Conservation (phyloP, 257 asterid species). For the Solanum bukasovii region DNA sequence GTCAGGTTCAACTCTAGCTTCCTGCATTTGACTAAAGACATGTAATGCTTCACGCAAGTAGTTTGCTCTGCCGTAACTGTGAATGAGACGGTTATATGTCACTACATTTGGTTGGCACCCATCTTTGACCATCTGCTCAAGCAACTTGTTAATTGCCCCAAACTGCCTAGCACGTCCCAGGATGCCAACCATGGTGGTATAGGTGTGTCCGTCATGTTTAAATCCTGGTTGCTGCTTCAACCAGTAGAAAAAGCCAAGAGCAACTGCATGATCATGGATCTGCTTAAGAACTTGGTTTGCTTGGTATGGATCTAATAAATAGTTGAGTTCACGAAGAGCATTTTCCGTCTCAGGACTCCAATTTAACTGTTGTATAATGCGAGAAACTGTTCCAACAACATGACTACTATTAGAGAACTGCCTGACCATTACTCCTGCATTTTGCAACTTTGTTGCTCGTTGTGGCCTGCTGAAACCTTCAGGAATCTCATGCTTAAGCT, state of each 20-base stretch:
- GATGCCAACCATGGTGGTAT: constrained; percentile 94
- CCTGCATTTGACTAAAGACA: constrained; percentile 70
- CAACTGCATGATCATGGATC: constrained; percentile 62
- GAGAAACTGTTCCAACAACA: constrained; percentile 45
- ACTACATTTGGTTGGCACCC: constrained; percentile 86
- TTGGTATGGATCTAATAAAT: constrained; percentile 58
- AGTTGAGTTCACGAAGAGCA: constrained; percentile 57
- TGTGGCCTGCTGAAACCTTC: constrained; percentile 34
- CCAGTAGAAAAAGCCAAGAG: constrained; percentile 86
- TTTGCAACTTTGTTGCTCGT: constrained; percentile 25
- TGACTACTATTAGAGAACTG: constrained; percentile 26
- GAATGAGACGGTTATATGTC: constrained; percentile 88
- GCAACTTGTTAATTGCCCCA: constrained; percentile 55
- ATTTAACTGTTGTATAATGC: constrained; percentile 44
- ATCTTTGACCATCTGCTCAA: constrained; percentile 68
- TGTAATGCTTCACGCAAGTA: constrained; percentile 63
- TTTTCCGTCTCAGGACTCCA: constrained; percentile 73
- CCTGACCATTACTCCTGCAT: constrained; percentile 22
- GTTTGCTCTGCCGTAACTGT: constrained; percentile 89
- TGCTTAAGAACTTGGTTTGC: constrained; percentile 90
- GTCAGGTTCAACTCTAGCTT: constrained; percentile 73
- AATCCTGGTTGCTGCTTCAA: constrained; percentile 66
- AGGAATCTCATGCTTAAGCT: constrained; percentile 14
- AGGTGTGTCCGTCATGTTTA: constrained; percentile 88
- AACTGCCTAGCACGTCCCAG: constrained; percentile 91